Evolutionary conservation across 257 asterid species (phyloP).

Genomic region (Solanum boliviense): DNA sequence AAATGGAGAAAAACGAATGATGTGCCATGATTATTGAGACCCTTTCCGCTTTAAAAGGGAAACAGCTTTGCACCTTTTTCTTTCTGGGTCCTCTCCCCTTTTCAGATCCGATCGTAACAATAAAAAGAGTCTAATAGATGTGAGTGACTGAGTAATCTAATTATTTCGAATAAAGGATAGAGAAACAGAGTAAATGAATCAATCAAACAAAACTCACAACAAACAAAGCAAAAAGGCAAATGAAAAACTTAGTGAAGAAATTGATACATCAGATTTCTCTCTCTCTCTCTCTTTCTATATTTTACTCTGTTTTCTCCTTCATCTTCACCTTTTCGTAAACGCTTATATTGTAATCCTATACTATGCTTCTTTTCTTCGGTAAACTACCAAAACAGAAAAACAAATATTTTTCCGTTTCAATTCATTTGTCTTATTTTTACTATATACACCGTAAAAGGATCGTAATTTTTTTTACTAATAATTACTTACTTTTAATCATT

Average conservation of each 20-base stretch:
- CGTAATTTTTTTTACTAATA: background rate
- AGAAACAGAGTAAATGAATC: background rate
- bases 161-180: background rate
- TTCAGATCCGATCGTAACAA: constrained; percentile 39
- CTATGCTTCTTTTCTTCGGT: background rate
- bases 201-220: background rate
- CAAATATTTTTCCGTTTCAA: background rate
- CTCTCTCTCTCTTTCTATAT: background rate
- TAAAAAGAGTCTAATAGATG: background rate
- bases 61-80: constrained; percentile 18
- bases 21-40: constrained; percentile 15
- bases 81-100: background rate
- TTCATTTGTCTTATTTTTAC: background rate
- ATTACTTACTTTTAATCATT: background rate
- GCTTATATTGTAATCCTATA: background rate
- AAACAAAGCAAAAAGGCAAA: background rate
- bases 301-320: background rate
- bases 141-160: background rate
- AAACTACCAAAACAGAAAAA: background rate
- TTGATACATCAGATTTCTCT: background rate
- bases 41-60: constrained; percentile 12
- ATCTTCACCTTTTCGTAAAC: constrained; percentile 2
- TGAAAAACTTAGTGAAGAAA: constrained; percentile 3
- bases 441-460: background rate
- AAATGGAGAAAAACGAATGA: constrained; percentile 15